A percentile compares a stretch with the other conserved stretches of the same genome.
phyloP scores from a whole-genome alignment of 2,329 filamentous ascomycete species.

The Penicillium concentricum region DNA sequence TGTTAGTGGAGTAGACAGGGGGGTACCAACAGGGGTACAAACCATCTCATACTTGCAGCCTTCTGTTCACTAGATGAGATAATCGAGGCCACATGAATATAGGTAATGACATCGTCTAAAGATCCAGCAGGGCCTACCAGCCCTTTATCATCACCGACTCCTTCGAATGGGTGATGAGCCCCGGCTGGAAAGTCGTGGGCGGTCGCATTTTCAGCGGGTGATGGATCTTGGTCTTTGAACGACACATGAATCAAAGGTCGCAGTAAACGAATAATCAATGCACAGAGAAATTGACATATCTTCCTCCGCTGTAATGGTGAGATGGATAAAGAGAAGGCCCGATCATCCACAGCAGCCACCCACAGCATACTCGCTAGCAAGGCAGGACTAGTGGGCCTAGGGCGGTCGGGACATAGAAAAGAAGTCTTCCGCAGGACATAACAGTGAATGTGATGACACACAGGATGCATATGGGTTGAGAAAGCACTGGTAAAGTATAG shows the following conservation, averaged over 20 bases:
- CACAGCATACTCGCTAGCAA: slow-evolving; percentile 93
- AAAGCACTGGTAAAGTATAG: slow-evolving; percentile 90
- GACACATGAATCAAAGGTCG: slow-evolving; percentile 81
- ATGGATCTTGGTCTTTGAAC: slow-evolving; percentile 49
- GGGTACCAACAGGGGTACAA: not conserved
- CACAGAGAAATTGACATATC: slow-evolving; percentile 83
- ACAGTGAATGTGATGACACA: slow-evolving; percentile 85
- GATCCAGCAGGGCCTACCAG: slow-evolving; percentile 61
- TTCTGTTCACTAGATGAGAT: slow-evolving; percentile 94
- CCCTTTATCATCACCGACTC: slow-evolving; percentile 56
- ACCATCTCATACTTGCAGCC: slow-evolving; percentile 85
- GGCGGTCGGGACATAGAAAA: slow-evolving; percentile 77
- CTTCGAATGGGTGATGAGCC: slow-evolving; percentile 51
- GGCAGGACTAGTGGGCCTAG: slow-evolving; percentile 78
- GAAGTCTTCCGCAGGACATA: slow-evolving; percentile 87
- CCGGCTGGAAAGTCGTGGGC: slow-evolving; percentile 73
- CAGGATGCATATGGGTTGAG: slow-evolving; percentile 81
- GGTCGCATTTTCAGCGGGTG: slow-evolving; percentile 44
- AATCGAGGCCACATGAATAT: slow-evolving; percentile 87
- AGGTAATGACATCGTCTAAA: slow-evolving; percentile 85
- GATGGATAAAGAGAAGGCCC: slow-evolving; percentile 80
- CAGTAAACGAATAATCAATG: slow-evolving; percentile 78
- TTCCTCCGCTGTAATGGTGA: slow-evolving; percentile 77
- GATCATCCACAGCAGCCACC: slow-evolving; percentile 91
- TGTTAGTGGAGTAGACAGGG: slow-evolving; percentile 6